Evolutionary conservation across 1,284 basidiomycete species (phyloP).

Genomic region (Sanghuangporus weigelae): DNA sequence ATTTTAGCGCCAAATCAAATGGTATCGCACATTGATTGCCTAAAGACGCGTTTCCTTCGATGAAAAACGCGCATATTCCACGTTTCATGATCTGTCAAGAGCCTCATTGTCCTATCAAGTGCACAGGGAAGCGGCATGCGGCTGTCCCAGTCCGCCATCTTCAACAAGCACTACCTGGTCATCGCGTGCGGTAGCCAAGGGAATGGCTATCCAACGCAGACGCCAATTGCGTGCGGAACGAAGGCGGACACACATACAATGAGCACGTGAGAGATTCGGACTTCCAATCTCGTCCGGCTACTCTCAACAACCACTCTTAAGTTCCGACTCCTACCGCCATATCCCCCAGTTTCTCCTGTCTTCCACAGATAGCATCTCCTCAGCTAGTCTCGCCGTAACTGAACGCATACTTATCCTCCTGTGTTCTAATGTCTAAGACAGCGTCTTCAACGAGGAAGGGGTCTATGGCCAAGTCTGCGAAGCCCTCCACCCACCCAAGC

Average conservation of each 20-base stretch:
- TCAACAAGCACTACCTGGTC: neutral
- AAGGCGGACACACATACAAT: neutral
- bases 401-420: neutral
- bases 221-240: neutral
- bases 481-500: slow-evolving; percentile 37
- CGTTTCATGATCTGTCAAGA: neutral
- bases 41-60: neutral
- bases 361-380: neutral
- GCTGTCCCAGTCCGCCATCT: neutral
- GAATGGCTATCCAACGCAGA: neutral
- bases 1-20: neutral
- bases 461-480: slow-evolving; percentile 13
- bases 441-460: slow-evolving; percentile 26
- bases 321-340: slow-evolving; percentile 3
- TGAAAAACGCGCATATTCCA: neutral
- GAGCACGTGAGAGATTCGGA: slow-evolving; percentile 11
- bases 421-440: slow-evolving; percentile 31
- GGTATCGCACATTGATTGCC: neutral
- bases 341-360: neutral
- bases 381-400: neutral
- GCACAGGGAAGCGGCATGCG: neutral
- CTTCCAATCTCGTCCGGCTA: slow-evolving; percentile 13
- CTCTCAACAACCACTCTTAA: slow-evolving; percentile 8
- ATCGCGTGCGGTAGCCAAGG: neutral
- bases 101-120: neutral